Evolutionary conservation across 1,284 basidiomycete genomes (phyloP), one percentile per base, ranked within the genome.

Genomic region (Puccinia hordei): DNA sequence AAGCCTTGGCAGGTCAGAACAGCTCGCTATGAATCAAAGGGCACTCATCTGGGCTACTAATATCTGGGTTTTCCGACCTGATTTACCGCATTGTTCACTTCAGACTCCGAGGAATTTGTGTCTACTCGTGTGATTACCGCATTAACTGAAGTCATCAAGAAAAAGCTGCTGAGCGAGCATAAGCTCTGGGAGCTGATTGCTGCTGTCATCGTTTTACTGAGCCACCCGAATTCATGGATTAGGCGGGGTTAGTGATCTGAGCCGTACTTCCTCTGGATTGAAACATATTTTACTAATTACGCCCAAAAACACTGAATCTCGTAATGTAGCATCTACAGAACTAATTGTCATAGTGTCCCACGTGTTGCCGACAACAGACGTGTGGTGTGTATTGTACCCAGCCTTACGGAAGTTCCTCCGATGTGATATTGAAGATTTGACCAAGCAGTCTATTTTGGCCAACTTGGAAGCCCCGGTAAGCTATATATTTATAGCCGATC

Each of bases 141-240:
- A 0, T 87, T 99, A 65, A 93, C 92, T 0, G 92, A 91, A 83
- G 88, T 99, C 24, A 92, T 93, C 75, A 92, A 95, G 83, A 88
- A 95, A 3, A 92, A 93, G 0, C 86, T 98, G 5, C 92, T 98
- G 85, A 91, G 93, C 84, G 93, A 94, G 85, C 92, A 92, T 89
- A 90, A 92, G n/a, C 90, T 97, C 63, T 95, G 95, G 93, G 94
- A 98, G 82, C 87, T 98, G 49, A 92, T 97, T 89, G 92, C 91
- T 76, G 90, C 91, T 0, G 91, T 92, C 0, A 87, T 94, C 10
- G 93, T 93, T 0, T 95, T 98, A 84, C 87, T 99, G 55, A 96
- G 93, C 83, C 97, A 99, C 86, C 96, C 97, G 0, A 96, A 98
- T 85, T 87, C 90, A n/a, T 98, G 96, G 95, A 93, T 99, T 83